Base-by-base conservation (phyloP, 1,284 basidiomycete species). In the Apiotrichum gamsii region DNA sequence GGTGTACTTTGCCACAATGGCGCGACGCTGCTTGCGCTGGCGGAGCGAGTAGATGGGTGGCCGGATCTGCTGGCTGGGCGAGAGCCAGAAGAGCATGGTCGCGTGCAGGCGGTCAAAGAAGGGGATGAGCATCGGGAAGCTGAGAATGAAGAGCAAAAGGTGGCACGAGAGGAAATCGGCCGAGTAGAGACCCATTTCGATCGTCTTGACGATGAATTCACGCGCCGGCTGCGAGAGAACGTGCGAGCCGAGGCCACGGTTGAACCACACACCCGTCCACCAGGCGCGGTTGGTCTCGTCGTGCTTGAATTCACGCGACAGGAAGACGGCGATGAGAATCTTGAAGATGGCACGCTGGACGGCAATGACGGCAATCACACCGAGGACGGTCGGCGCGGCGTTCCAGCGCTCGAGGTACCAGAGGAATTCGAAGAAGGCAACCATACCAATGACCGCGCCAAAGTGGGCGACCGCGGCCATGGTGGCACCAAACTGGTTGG, bases 351-450 rank as follows among this genome's bases (percentile, higher is more conserved):
- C 86, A 49, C 91, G 82, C 70, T 96, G 90, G 45, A 95, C 87
- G 47, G 82, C 80, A 53, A 93, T 86, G 49, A 89, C 82, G 5
- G 88, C 79, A 60, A 94, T 86, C 48, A 93, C 77, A 51, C 90
- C 91, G 35, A 93, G 77, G 16, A 90, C 89, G 16, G 91, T 90
- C 70, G 95, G 89, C 3, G 88, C 84, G 19, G 84, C 81, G 57
- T 94, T 80, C 93, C 93, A 98, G 15, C 82, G 76, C 72, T 96
- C 93, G 52, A 95, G 78, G 80, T 87, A 90, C 91, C 93, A 96
- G 25, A 80, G 77, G 77, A 96, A 90, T 72, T 96, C 91, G 64
- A 95, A 94, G 79, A 93, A 93, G 11, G 79, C 90, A 47, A 95
- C 72, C 59, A 90, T 83, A 29, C 90, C 91, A 35, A 94, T 51